Evolutionary conservation across 2,329 filamentous ascomycete genomes (phyloP).

Genomic region (Penicillium sp.): DNA sequence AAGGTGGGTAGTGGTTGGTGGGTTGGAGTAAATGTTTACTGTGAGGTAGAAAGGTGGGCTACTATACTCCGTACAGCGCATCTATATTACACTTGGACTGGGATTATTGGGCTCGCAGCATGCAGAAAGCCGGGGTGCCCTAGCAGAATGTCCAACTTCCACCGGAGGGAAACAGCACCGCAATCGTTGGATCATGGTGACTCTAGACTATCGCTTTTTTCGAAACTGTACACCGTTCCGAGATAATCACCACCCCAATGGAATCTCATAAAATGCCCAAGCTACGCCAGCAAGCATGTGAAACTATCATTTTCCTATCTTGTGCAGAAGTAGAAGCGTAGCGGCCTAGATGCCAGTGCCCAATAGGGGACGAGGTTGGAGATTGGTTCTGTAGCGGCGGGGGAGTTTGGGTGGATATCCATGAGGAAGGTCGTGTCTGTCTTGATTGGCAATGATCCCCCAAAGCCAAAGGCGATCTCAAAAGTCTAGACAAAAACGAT

Average conservation of each 20-base stretch:
- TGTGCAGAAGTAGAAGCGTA: background rate
- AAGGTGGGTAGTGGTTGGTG: background rate
- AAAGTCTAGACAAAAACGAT: background rate
- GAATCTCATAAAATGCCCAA: background rate
- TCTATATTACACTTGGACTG: background rate
- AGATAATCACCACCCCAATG: background rate
- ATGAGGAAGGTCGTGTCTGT: background rate
- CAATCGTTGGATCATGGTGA: background rate
- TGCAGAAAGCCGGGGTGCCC: background rate
- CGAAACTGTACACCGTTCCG: background rate
- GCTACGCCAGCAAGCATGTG: background rate
- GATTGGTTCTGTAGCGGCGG: background rate
- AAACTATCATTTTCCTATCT: background rate
- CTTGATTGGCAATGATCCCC: background rate
- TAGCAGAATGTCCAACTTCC: background rate
- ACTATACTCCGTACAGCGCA: background rate
- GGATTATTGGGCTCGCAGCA: background rate
- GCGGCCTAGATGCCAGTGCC: background rate
- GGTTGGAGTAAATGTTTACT: background rate
- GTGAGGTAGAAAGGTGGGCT: background rate
- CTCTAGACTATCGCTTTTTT: background rate
- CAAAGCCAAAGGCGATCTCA: background rate
- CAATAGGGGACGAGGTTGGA: background rate
- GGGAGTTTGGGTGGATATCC: background rate
- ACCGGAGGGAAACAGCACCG: too few species aligned